phyloP scores from a whole-genome alignment of 805 yeast genomes.

The Ogataea allantospora region DNA sequence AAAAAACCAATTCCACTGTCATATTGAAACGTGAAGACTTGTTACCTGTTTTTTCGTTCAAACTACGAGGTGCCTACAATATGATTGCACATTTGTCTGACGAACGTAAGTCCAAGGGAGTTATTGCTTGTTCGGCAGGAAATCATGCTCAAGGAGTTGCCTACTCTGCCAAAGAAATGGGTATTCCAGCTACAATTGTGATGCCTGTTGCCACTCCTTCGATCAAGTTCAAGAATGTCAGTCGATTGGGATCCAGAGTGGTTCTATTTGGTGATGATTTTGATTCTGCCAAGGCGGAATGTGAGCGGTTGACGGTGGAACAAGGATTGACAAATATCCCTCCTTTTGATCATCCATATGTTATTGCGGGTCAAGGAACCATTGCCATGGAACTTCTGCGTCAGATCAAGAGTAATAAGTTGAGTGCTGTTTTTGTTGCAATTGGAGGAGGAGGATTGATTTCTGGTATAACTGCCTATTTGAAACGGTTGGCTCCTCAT shows the following conservation, averaged over 20 bases:
- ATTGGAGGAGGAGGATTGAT: conserved; percentile 98
- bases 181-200: conserved; percentile 92
- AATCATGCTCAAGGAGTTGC: conserved; percentile 99
- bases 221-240: conserved; percentile 88
- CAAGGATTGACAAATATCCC: conserved; percentile 86
- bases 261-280: conserved; percentile 92
- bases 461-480: conserved; percentile 85
- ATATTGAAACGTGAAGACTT: conserved; percentile 88
- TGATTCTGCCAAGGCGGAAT: conserved; percentile 92
- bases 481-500: conserved; percentile 97
- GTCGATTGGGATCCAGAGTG: conserved; percentile 90
- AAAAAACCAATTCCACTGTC: conserved; percentile 72
- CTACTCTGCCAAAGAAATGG: conserved; percentile 77
- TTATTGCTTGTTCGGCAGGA: conserved; percentile 97
- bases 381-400: conserved; percentile 89
- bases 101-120: conserved; percentile 74
- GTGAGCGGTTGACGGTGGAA: conserved; percentile 64
- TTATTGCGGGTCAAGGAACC: conserved; percentile 99
- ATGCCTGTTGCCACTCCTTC: conserved; percentile 98
- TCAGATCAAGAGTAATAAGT: conserved; percentile 73
- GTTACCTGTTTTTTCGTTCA: conserved; percentile 93
- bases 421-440: conserved; percentile 86
- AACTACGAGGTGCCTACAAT: conserved; percentile 95
- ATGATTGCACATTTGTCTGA: conserved; percentile 85
- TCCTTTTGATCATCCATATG: conserved; percentile 98